Evolutionary conservation across 352 stramenopile species (phyloP), one percentile per base, ranked within the genome.

Genomic region (Nothophytophthora sp.): DNA sequence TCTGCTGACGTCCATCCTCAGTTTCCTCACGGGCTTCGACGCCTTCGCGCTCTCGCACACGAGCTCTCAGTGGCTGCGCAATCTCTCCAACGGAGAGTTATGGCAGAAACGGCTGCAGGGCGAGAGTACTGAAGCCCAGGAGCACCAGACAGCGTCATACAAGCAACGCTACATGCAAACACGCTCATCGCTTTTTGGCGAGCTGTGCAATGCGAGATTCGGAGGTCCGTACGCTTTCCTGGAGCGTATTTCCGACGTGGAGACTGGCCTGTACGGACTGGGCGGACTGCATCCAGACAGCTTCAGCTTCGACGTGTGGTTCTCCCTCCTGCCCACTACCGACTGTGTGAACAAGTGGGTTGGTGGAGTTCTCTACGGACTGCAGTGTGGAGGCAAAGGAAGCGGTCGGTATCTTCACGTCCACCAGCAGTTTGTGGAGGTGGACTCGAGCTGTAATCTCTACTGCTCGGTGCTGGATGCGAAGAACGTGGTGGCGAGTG

Each of bases 221-320:
- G 52, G 54, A 23, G 20, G 30, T 24, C 42, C 43, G 16, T 29
- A 42, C n/a, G 27, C 20, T 48, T n/a, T n/a, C 22, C 43, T 35
- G 52, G 52, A 32, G 35, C 40, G 13, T 60, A n/a, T n/a, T n/a
- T n/a, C n/a, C n/a, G 50, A 41, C 36, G 43, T 24, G 37, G 52
- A n/a, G n/a, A n/a, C n/a, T 1, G 24, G 32, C 19, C 22, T 18
- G 19, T 33, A 49, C 6, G 35, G 54, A 24, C 28, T 60, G 15
- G 2, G 28, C 15, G 11, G 22, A 10, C 22, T 36, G 9, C 40
- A 54, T 16, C 11, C 30, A 15, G 9, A 10, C 15, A 45, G 36
- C 19, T 42, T 68, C 32, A 68, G 59, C 53, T 46, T 63, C 18
- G 59, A 68, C 42, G 27, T 62, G 5, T 68, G 59, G 59, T 59